Evolutionary conservation across 768 basidiomycete genomes (phyloP).

Genomic region (Glaciozyma martinii): DNA sequence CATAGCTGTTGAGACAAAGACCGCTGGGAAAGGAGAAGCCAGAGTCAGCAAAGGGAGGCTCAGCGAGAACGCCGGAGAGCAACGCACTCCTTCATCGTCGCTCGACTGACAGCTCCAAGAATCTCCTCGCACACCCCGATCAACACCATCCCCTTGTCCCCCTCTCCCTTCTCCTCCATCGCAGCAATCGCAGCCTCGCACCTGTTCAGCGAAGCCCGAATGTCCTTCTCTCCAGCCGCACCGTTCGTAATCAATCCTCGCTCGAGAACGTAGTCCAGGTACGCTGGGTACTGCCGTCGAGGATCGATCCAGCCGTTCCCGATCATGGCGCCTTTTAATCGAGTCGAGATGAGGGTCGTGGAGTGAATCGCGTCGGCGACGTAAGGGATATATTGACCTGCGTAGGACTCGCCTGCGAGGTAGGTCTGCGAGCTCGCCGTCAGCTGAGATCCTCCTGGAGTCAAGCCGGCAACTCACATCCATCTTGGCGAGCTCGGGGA

Average conservation of each 20-base stretch:
- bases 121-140: constrained; percentile 55
- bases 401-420: constrained; percentile 89
- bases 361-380: constrained; percentile 52
- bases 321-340: constrained; percentile 62
- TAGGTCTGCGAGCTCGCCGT: constrained; percentile 61
- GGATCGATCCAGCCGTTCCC: constrained; percentile 99
- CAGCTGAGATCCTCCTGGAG: neutral
- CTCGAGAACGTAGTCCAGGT: constrained; percentile 73
- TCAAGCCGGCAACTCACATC: constrained; percentile 54
- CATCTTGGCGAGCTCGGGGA: constrained; percentile 72
- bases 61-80: constrained; percentile 5
- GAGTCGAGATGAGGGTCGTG: constrained; percentile 14
- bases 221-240: constrained; percentile 56
- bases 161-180: constrained; percentile 24
- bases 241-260: constrained; percentile 66
- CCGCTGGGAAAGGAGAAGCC: constrained; percentile 30
- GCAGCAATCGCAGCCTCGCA: constrained; percentile 50
- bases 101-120: constrained; percentile 42
- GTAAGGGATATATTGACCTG: constrained; percentile 95
- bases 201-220: constrained; percentile 51
- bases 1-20: constrained; percentile 88
- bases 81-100: constrained; percentile 44
- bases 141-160: constrained; percentile 43
- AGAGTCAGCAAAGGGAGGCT: constrained; percentile 61
- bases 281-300: constrained; percentile 76